Conservation (phyloP, 1,284 basidiomycete species). For the Termitomyces sp. region DNA sequence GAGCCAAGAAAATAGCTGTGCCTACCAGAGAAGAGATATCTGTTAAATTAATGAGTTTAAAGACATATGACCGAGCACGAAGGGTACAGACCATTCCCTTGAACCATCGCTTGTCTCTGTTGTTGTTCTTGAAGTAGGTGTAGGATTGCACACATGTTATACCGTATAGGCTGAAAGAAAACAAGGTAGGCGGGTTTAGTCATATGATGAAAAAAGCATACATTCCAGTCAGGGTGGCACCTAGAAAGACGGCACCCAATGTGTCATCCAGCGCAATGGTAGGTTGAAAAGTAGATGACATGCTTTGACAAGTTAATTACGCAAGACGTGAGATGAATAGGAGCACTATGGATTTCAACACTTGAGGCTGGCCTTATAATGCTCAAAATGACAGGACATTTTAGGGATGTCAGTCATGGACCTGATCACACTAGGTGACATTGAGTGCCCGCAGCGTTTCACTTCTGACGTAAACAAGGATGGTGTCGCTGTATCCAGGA, state of each 20-base stretch:
- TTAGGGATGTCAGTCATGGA: neutral
- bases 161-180: neutral
- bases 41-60: neutral
- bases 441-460: neutral
- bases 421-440: neutral
- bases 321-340: neutral
- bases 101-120: neutral
- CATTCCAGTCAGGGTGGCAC: neutral
- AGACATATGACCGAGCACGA: neutral
- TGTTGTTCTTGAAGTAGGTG: neutral
- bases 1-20: too few relatives aligned
- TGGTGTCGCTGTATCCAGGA: neutral
- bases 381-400: neutral
- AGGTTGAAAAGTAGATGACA: neutral
- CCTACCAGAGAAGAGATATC: neutral
- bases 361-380: neutral
- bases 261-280: neutral
- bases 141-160: constrained; percentile 1
- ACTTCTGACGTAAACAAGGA: neutral
- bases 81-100: neutral
- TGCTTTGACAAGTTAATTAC: neutral
- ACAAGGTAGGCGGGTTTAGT: neutral
- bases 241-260: neutral
- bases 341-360: neutral
- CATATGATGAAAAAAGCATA: neutral